phyloP scores from a whole-genome alignment of 352 stramenopile species.

The Phytophthora sansomeana region DNA sequence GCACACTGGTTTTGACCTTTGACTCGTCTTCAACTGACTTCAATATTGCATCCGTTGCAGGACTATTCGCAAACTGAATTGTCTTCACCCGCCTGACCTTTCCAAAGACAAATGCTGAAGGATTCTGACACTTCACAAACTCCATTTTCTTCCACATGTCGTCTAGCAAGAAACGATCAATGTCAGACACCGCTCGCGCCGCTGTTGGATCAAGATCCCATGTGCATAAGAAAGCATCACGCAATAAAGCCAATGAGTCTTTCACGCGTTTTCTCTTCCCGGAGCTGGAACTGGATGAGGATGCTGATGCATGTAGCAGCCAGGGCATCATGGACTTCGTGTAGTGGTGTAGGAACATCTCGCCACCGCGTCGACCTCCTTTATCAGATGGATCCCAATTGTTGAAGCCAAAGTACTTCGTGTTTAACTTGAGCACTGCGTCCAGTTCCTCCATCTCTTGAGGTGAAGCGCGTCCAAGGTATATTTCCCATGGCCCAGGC shows the following conservation, averaged over 20 bases:
- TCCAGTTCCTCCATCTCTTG: conserved; percentile 82
- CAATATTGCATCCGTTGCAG: conserved; percentile 64
- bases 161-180: conserved; percentile 78
- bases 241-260: conserved; percentile 65
- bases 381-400: conserved; percentile 80
- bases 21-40: conserved; percentile 67
- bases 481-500: conserved; percentile 82
- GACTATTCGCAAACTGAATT: conserved; percentile 71
- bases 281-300: conserved; percentile 50
- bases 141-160: conserved; percentile 90
- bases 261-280: conserved; percentile 68
- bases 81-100: conserved; percentile 75
- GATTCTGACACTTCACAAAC: conserved; percentile 68
- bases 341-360: conserved; percentile 89
- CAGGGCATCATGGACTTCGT: conserved; percentile 81
- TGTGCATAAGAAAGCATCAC: conserved; percentile 84
- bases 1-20: conserved; percentile 56
- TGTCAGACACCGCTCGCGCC: conserved; percentile 71
- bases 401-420: conserved; percentile 81
- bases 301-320: conserved; percentile 68
- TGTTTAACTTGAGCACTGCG: conserved; percentile 71
- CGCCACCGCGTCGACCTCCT: conserved; percentile 64
- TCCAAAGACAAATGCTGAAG: conserved; percentile 76
- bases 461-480: conserved; percentile 64
- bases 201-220: conserved; percentile 83